These are phyloP conservation scores for Pisolithus marmoratus DNA, from an alignment of 768 basidiomycete species.

Conservation along the genomic window DNA sequence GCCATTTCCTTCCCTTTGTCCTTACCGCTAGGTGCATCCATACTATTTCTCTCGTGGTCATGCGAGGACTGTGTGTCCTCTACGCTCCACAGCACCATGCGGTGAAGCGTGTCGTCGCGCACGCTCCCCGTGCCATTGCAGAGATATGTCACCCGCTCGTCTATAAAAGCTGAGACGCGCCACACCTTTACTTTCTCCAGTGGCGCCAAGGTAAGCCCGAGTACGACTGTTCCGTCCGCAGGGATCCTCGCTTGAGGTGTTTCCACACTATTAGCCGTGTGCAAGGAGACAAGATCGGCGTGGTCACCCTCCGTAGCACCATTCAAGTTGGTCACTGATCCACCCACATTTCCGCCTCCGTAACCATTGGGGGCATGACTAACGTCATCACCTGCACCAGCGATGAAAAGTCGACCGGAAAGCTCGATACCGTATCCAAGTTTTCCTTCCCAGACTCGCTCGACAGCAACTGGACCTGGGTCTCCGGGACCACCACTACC, in stretches of 20 bases:
- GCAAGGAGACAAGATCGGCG: background rate
- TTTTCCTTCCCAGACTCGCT: slow-evolving; percentile 88
- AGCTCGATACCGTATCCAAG: slow-evolving; percentile 77
- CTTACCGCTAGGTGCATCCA: slow-evolving; percentile 3
- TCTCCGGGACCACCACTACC: slow-evolving; percentile 31
- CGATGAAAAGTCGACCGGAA: slow-evolving; percentile 77
- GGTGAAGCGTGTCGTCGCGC: slow-evolving; percentile 6
- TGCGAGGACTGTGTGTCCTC: slow-evolving; percentile 14
- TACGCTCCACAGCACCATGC: slow-evolving; percentile 13
- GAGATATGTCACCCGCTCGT: slow-evolving; percentile 37
- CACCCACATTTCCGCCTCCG: background rate
- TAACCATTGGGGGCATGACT: background rate
- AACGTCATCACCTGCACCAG: slow-evolving; percentile 41
- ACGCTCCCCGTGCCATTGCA: background rate
- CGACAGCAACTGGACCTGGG: slow-evolving; percentile 72
- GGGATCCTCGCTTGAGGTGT: slow-evolving; percentile 9
- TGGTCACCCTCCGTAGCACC: background rate
- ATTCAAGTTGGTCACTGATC: background rate
- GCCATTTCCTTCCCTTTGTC: slow-evolving; percentile 9
- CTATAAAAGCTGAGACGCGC: slow-evolving; percentile 64
- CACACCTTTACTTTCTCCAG: slow-evolving; percentile 82
- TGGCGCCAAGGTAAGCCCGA: slow-evolving; percentile 80
- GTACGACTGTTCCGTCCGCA: slow-evolving; percentile 54
- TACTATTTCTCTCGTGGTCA: slow-evolving; percentile 4
- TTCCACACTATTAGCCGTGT: background rate